These are phyloP conservation scores for Penicillium steckii DNA, from an alignment of 495 filamentous ascomycete species.

Conservation along the genomic window DNA sequence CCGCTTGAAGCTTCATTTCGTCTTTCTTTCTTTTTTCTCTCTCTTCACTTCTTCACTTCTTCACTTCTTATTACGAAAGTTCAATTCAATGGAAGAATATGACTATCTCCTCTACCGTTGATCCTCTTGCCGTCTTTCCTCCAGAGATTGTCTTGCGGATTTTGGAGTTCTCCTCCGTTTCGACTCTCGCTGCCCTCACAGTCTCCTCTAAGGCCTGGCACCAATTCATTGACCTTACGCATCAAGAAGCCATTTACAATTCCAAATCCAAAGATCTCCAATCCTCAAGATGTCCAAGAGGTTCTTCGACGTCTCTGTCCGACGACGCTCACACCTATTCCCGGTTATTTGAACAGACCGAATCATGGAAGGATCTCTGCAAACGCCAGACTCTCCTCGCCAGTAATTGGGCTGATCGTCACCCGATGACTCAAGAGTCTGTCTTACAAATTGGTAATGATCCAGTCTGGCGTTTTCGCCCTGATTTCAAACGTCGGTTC, in stretches of 20 bases:
- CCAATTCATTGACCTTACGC: conserved; percentile 39
- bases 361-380: conserved; percentile 41
- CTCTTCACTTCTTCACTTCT: no score
- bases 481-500: conserved; percentile 41
- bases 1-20: no score
- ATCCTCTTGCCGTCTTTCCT: conserved; percentile 33
- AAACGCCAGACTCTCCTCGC: conserved; percentile 35
- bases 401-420: conserved; percentile 32
- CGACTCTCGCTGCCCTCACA: conserved; percentile 33
- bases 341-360: conserved; percentile 20
- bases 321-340: conserved; percentile 22
- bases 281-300: conserved; percentile 12
- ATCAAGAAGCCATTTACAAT: conserved; percentile 40
- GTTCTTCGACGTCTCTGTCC: conserved; percentile 19
- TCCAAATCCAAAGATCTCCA: conserved; percentile 28
- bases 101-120: conserved; percentile 11
- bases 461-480: conserved; percentile 39
- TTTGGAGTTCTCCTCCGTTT: conserved; percentile 33
- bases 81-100: no score
- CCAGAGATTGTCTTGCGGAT: conserved; percentile 39
- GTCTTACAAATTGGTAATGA: conserved; percentile 39
- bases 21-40: no score
- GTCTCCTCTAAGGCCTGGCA: conserved; percentile 39
- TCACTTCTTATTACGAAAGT: no score
- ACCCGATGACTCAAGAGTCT: conserved; percentile 29